phyloP scores from a whole-genome alignment of 2,329 filamentous ascomycete genomes.

The Fusarium staphyleae region DNA sequence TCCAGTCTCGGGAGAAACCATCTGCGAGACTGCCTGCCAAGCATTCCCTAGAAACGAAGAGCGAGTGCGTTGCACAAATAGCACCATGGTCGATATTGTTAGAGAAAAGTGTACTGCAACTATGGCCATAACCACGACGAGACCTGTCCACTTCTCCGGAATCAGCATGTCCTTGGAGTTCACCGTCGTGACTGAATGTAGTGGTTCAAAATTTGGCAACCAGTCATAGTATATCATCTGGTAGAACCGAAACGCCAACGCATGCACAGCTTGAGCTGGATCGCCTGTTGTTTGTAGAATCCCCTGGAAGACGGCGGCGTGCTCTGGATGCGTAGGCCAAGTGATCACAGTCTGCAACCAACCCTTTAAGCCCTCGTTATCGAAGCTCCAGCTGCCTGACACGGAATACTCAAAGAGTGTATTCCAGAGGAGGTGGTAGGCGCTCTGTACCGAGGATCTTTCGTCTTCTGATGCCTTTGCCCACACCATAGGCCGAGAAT shows the following conservation, averaged over 20 bases:
- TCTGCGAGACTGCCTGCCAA: constrained; percentile 19
- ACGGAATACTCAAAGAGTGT: neutral
- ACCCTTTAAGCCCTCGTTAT: neutral
- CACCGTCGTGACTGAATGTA: neutral
- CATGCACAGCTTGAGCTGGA: neutral
- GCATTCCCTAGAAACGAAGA: constrained; percentile 11
- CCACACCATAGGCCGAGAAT: neutral
- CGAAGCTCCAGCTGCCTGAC: neutral
- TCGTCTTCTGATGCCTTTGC: neutral
- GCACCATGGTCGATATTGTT: neutral
- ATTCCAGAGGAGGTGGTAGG: neutral
- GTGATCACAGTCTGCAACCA: neutral
- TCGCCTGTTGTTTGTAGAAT: constrained; percentile 1
- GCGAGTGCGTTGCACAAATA: constrained; percentile 3
- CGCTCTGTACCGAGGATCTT: neutral
- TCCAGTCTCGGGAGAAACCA: constrained; percentile 13
- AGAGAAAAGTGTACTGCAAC: neutral
- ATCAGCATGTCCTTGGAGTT: neutral
- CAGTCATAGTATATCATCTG: constrained; percentile 10
- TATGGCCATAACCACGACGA: neutral
- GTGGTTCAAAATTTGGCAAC: neutral
- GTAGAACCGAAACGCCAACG: neutral
- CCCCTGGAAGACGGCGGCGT: constrained; percentile 2
- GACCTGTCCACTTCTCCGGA: neutral
- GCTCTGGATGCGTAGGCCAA: constrained; percentile 2